Evolutionary conservation across 78 protist genomes (phyloP).

Genomic region (Tieghemostelium lacteum): DNA sequence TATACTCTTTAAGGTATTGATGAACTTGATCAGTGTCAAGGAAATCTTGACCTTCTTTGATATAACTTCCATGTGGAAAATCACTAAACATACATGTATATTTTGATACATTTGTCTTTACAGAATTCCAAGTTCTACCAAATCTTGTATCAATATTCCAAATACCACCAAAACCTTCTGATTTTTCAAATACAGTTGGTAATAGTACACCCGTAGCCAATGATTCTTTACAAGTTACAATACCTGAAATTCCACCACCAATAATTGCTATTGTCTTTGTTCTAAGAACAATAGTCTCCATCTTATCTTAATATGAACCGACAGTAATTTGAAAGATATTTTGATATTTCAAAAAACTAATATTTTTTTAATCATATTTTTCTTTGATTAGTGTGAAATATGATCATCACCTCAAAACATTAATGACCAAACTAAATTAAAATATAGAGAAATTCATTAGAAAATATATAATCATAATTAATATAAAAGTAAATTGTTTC

Average conservation of each 20-base stretch:
- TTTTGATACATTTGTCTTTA: slow-evolving; percentile 6
- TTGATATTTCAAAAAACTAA: too few species aligned
- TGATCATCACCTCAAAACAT: too few species aligned
- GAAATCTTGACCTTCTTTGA: background rate
- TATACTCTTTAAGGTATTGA: slow-evolving; percentile 5
- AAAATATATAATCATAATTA: too few species aligned
- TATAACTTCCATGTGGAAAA: slow-evolving; percentile 26
- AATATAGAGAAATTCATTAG: too few species aligned
- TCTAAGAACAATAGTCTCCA: too few species aligned
- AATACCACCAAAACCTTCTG: slow-evolving; percentile 16
- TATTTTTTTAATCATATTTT: too few species aligned
- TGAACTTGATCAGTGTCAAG: background rate
- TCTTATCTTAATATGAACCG: too few species aligned
- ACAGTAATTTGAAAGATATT: too few species aligned
- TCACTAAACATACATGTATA: slow-evolving; percentile 18
- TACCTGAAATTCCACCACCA: slow-evolving; percentile 37
- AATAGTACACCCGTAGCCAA: slow-evolving; percentile 14
- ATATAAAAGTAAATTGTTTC: too few species aligned
- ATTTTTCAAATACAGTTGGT: slow-evolving; percentile 28
- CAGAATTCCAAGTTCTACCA: slow-evolving; percentile 4
- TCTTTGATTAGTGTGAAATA: too few species aligned
- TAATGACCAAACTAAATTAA: too few species aligned
- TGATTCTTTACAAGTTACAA: slow-evolving; percentile 1
- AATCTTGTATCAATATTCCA: background rate
- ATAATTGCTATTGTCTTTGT: slow-evolving; percentile 27